Evolutionary conservation across 352 stramenopile genomes (phyloP), one percentile per base, ranked within the genome.

Genomic region (Phytophthora brassicae): DNA sequence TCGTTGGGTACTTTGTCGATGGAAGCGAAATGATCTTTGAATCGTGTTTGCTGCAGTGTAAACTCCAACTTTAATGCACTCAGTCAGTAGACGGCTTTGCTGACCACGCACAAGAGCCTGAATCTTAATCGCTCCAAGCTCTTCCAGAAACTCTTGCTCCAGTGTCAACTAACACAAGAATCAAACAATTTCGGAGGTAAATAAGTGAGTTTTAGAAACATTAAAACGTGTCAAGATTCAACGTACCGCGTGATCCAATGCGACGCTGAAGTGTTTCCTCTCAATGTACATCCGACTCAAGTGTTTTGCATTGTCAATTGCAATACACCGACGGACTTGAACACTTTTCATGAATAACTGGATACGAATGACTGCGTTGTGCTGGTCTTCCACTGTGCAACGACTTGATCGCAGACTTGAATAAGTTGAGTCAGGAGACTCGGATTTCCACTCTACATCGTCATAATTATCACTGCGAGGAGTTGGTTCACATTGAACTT

Each of bases 231-330:
- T n/a, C n/a, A n/a, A n/a, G n/a, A n/a, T n/a, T 20, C 33, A 26
- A 55, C 74, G 16, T 79, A 91, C 84, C 58, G 79, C 72, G 36
- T 68, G 64, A 0, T 73, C 49, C 7, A 89, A 51, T 8, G 75
- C 62, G 24, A 89, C 26, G 5, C 69, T 56, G 22, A 77, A 64
- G 52, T 93, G 84, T 11, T 80, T 72, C 4, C 66, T 73, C 43
- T 88, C 77, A 42, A 92, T 82, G 55, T 90, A 91, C 36, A 56
- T 64, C 6, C 80, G 71, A 35, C 75, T 90, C n/a, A 93, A 49
- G 11, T 66, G 58, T 9, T 62, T 44, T 9, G 81, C 84, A 14
- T 68, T 48, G 7, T 64, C 20, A n/a, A 64, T 20, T 19, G 60
- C 52, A 39, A 76, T 58, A 16, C 50, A 41, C 12, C 54, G 26